Evolutionary conservation across 495 filamentous ascomycete genomes (phyloP).

Genomic region (Aspergillus nanangensis): DNA sequence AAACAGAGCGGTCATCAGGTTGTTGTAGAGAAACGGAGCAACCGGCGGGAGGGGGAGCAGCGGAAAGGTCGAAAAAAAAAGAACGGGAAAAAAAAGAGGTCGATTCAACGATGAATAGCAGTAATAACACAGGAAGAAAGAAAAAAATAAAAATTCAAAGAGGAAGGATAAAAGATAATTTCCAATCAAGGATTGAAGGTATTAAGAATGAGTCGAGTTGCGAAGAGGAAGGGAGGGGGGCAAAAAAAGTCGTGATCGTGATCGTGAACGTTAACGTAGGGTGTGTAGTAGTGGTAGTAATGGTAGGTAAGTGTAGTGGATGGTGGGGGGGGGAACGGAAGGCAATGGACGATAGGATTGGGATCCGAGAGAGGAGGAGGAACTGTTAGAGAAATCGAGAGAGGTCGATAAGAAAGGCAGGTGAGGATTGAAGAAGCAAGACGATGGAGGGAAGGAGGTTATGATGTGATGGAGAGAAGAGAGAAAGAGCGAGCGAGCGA

Average conservation of each 20-base stretch:
- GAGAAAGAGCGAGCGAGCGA: conserved; percentile 1
- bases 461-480: conserved; percentile 3
- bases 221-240: conserved; percentile 2
- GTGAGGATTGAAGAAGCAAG: conserved; percentile 4
- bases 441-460: not conserved
- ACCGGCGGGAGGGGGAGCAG: conserved; percentile 18
- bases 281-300: conserved; percentile 1
- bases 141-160: not conserved
- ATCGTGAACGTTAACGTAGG: conserved; percentile 15
- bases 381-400: not conserved
- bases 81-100: not conserved
- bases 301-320: conserved; percentile 4
- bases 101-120: conserved; percentile 1
- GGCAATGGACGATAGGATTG: not conserved
- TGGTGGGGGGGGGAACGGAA: conserved; percentile 4
- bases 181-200: conserved; percentile 12
- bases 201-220: not conserved
- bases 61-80: conserved; percentile 1
- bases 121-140: not conserved
- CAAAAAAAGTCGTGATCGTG: conserved; percentile 19
- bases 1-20: conserved; percentile 40
- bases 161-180: not conserved
- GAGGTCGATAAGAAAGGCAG: no score
- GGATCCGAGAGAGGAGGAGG: not conserved
- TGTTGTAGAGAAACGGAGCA: conserved; percentile 17